Percentiles rank a stretch among this genome's conserved stretches.
Conservation (phyloP, 225 moss, liverwort and hornwort genomes). For the Ulota crispa region DNA sequence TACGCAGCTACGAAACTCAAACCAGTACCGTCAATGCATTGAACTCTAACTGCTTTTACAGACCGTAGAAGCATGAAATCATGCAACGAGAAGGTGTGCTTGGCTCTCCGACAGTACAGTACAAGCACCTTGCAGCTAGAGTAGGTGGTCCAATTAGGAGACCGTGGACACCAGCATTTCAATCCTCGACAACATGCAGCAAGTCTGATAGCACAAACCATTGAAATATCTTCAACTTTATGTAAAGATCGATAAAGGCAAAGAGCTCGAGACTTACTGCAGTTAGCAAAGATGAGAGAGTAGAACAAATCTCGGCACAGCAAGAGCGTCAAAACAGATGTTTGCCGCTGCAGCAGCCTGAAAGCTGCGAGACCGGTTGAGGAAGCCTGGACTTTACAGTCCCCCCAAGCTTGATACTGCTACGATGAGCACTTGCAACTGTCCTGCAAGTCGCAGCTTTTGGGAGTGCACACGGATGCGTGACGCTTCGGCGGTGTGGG, state of each 20-base stretch:
- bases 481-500: not conserved
- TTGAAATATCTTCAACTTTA: not conserved
- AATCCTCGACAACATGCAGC: not conserved
- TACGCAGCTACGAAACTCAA: slow-evolving; percentile 1
- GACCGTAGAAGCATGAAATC: not conserved
- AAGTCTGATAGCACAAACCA: not conserved
- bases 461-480: not conserved
- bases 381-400: not conserved
- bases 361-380: not conserved
- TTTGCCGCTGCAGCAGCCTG: not conserved
- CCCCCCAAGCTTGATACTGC: not conserved
- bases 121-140: not conserved
- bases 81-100: not conserved
- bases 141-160: not conserved
- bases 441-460: too few relatives aligned
- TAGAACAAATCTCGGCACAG: too few relatives aligned
- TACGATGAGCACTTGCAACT: not conserved
- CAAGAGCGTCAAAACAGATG: not conserved
- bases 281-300: not conserved
- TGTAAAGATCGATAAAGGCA: not conserved
- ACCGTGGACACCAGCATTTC: not conserved
- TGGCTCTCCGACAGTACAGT: not conserved
- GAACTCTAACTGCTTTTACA: not conserved
- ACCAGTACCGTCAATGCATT: not conserved
- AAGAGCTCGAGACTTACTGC: too few relatives aligned